Conservation (phyloP, 495 filamentous ascomycete species). For the Antarctomyces pellizariae region DNA sequence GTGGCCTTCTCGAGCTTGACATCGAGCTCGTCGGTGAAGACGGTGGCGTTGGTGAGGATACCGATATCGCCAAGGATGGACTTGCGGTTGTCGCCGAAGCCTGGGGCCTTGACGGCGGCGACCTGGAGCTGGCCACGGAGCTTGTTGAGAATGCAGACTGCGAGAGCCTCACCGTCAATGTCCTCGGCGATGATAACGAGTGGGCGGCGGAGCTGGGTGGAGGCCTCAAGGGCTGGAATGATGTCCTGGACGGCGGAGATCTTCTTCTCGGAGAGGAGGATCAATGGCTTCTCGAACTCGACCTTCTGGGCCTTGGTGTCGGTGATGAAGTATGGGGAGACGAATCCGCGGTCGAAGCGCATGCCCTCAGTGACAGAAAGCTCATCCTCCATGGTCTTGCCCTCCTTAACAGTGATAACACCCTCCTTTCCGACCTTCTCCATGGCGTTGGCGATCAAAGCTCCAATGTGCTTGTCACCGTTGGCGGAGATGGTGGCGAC, state of each 20-base stretch:
- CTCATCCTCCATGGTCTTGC: constrained; percentile 95
- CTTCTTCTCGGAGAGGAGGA: constrained; percentile 98
- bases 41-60: constrained; percentile 85
- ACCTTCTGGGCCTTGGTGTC: constrained; percentile 96
- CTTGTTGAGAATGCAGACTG: constrained; percentile 98
- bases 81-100: constrained; percentile 99
- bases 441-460: constrained; percentile 93
- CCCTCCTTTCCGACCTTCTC: constrained; percentile 99
- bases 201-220: constrained; percentile 82
- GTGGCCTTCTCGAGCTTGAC: constrained; percentile 97
- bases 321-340: constrained; percentile 99
- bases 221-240: constrained; percentile 89
- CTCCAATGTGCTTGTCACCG: constrained; percentile 86
- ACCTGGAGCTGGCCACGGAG: constrained; percentile 98
- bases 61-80: constrained; percentile 92
- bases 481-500: constrained; percentile 96
- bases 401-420: constrained; percentile 98
- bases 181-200: constrained; percentile 98
- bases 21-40: constrained; percentile 96
- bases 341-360: constrained; percentile 96
- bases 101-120: constrained; percentile 93
- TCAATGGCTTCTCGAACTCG: constrained; percentile 97
- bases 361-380: constrained; percentile 98
- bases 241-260: constrained; percentile 97
- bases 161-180: constrained; percentile 94